Percentiles rank a stretch among this genome's conserved stretches.
Evolutionary conservation across 805 yeast genomes (phyloP).

Genomic region (Wickerhamiella vanderwaltii): DNA sequence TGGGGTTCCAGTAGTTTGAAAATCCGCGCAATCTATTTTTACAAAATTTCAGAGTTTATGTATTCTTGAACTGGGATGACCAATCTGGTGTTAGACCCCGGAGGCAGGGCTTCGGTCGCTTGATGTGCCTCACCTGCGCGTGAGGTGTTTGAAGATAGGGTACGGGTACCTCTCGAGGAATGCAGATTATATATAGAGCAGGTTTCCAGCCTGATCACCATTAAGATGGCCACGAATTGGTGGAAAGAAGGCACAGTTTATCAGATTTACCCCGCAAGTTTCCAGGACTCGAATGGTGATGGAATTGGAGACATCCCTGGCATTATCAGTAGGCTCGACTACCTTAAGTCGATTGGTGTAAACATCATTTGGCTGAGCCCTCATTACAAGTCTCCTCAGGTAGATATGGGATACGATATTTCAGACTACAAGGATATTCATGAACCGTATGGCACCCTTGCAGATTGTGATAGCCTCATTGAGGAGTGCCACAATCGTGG

Average conservation of each 20-base stretch:
- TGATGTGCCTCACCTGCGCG: too few relatives aligned
- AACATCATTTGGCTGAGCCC: constrained; percentile 49
- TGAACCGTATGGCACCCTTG: constrained; percentile 42
- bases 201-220: too few relatives aligned
- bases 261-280: constrained; percentile 52
- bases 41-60: too few relatives aligned
- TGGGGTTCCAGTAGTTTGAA: too few relatives aligned
- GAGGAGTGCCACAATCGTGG: constrained; percentile 37
- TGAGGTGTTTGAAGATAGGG: too few relatives aligned
- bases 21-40: too few relatives aligned
- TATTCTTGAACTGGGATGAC: too few relatives aligned
- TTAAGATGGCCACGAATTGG: too few relatives aligned
- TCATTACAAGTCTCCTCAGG: constrained; percentile 46
- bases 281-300: constrained; percentile 47
- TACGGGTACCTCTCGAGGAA: too few relatives aligned
- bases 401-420: constrained; percentile 54
- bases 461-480: constrained; percentile 40
- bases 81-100: too few relatives aligned
- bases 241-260: constrained; percentile 48
- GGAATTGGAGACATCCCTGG: constrained; percentile 50
- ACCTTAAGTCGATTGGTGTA: constrained; percentile 38
- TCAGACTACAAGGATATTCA: constrained; percentile 41
- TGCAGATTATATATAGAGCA: too few relatives aligned
- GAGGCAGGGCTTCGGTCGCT: too few relatives aligned
- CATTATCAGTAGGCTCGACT: constrained; percentile 39